These are phyloP conservation scores for Cercophora newfieldiana DNA, from an alignment of 495 filamentous ascomycete species.

Conservation along the genomic window DNA sequence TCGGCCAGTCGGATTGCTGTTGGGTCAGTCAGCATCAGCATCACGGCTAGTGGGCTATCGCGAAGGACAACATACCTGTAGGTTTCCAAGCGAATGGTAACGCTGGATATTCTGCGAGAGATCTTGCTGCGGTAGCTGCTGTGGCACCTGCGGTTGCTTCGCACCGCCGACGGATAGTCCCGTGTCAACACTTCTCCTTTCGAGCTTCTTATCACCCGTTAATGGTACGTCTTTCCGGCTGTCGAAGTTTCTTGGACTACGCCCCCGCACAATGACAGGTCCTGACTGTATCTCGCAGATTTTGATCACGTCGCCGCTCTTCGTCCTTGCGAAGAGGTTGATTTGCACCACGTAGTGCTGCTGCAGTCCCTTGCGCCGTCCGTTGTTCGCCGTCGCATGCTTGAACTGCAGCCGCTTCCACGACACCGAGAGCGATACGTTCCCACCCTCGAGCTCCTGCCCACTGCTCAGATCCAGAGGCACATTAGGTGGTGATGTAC, in stretches of 20 bases:
- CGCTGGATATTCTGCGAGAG: constrained; percentile 35
- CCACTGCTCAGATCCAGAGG: constrained; percentile 71
- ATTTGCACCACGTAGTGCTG: constrained; percentile 71
- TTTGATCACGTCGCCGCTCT: constrained; percentile 57
- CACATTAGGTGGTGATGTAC: constrained; percentile 54
- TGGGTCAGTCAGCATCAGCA: constrained; percentile 1
- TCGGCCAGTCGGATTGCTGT: constrained; percentile 29
- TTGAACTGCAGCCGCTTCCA: constrained; percentile 94
- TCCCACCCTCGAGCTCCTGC: constrained; percentile 63
- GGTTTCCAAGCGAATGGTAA: constrained; percentile 36
- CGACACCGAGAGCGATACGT: constrained; percentile 74
- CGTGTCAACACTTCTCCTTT: constrained; percentile 25
- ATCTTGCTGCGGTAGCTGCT: constrained; percentile 20
- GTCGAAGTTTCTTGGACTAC: constrained; percentile 70
- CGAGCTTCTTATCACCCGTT: constrained; percentile 47
- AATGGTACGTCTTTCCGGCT: constrained; percentile 66
- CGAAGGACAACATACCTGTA: constrained; percentile 26
- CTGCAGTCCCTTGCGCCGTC: constrained; percentile 67
- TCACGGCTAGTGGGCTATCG: not conserved
- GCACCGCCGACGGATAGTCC: not conserved
- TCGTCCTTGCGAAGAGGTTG: constrained; percentile 59
- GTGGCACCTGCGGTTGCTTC: constrained; percentile 4
- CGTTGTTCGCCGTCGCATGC: constrained; percentile 85
- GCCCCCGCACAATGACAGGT: constrained; percentile 67
- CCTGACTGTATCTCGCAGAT: constrained; percentile 63